A percentile compares a stretch with the other conserved stretches of the same genome.
phyloP scores from a whole-genome alignment of 345 rosid genomes.

The Corchorus capsularis region DNA sequence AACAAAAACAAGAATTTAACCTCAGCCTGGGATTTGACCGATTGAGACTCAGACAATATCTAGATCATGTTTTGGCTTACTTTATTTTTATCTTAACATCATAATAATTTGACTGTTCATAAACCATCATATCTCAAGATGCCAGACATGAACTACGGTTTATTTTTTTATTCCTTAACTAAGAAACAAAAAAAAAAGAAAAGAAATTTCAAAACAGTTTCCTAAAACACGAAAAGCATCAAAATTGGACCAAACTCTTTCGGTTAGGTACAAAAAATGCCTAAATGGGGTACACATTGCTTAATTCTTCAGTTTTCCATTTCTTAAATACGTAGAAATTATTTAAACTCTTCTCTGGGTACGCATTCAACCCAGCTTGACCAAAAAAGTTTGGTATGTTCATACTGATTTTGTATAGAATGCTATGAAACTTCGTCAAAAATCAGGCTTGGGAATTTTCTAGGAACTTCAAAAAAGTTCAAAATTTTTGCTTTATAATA shows the following conservation, averaged over 20 bases:
- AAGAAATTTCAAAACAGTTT: background rate
- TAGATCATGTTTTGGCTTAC: background rate
- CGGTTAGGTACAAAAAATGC: background rate
- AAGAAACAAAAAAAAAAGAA: background rate
- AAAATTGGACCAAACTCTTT: background rate
- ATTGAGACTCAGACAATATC: background rate
- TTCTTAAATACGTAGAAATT: background rate
- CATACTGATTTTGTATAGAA: too few species aligned
- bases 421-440: too few species aligned
- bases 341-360: background rate
- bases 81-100: background rate
- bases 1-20: too few species aligned
- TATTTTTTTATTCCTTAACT: background rate
- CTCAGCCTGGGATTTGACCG: background rate
- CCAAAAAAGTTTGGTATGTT: background rate
- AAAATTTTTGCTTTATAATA: background rate
- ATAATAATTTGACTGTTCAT: background rate
- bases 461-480: background rate
- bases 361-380: background rate
- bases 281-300: conserved; percentile 2
- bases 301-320: background rate
- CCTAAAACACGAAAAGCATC: background rate
- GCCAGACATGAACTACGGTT: background rate
- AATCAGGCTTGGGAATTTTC: background rate
- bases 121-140: background rate